phyloP scores from a whole-genome alignment of 352 stramenopile genomes.

The Salisapilia sapeloensis region DNA sequence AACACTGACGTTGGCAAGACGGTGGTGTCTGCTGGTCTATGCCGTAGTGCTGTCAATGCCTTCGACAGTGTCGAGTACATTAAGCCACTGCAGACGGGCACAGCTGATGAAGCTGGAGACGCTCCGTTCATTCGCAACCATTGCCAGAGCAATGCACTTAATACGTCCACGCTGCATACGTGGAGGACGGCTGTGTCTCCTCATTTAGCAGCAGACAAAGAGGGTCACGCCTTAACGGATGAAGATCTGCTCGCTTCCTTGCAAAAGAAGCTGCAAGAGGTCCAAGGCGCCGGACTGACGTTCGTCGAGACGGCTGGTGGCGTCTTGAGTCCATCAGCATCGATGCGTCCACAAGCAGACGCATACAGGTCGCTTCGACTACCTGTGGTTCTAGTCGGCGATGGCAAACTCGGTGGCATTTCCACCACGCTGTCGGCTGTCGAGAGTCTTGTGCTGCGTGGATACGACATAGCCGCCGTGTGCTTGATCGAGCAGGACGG shows the following conservation, averaged over 20 bases:
- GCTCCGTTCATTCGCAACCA: conserved; percentile 71
- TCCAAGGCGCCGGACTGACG: conserved; percentile 22
- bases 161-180: conserved; percentile 81
- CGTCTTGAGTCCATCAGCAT: conserved; percentile 81
- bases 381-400: conserved; percentile 90
- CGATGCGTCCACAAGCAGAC: conserved; percentile 85
- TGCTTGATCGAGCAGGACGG: conserved; percentile 69
- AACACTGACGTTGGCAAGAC: conserved; percentile 98
- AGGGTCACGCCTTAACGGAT: conserved; percentile 80
- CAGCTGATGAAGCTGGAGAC: conserved; percentile 52
- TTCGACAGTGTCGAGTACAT: conserved; percentile 76
- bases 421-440: conserved; percentile 87
- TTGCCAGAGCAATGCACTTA: conserved; percentile 8
- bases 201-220: conserved; percentile 81
- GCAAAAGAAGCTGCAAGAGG: conserved; percentile 21
- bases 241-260: conserved; percentile 70
- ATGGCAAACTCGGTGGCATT: conserved; percentile 92
- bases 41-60: conserved; percentile 33
- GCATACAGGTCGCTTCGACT: conserved; percentile 84
- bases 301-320: conserved; percentile 93
- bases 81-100: conserved; percentile 94
- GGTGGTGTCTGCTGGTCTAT: conserved; percentile 87
- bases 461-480: conserved; percentile 82
- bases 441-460: conserved; percentile 83
- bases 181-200: conserved; percentile 91